phyloP scores from a whole-genome alignment of 208 protist species.

The Wallacemonas sp. region DNA sequence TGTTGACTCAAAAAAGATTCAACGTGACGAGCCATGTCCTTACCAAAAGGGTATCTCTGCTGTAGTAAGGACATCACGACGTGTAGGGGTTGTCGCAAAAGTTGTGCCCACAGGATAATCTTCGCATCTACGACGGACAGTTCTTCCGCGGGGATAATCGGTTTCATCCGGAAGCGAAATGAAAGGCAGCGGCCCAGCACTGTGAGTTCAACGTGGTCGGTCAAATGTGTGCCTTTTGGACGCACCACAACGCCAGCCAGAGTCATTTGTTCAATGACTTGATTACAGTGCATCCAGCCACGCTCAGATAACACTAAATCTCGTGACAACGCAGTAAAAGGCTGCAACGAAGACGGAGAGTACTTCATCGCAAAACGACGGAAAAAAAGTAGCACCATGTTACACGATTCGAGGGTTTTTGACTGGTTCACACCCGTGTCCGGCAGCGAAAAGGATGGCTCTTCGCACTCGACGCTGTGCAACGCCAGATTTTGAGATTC shows the following conservation, averaged over 20 bases:
- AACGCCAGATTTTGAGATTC: not conserved
- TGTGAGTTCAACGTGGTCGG: slow-evolving; percentile 33
- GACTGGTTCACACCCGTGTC: slow-evolving; percentile 1
- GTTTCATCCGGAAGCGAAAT: slow-evolving; percentile 52
- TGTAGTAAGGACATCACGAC: slow-evolving; percentile 23
- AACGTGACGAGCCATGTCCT: slow-evolving; percentile 42
- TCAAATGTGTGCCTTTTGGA: slow-evolving; percentile 11
- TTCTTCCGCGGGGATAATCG: slow-evolving; percentile 10
- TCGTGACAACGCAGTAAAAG: slow-evolving; percentile 33
- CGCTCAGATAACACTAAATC: slow-evolving; percentile 40
- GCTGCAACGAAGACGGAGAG: slow-evolving; percentile 38
- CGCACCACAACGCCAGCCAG: slow-evolving; percentile 26
- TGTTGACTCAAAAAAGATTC: slow-evolving; percentile 37
- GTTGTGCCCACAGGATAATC: slow-evolving; percentile 66
- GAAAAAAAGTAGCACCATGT: slow-evolving; percentile 64
- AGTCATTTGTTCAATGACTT: slow-evolving; percentile 31
- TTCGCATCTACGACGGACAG: slow-evolving; percentile 62
- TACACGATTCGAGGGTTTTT: slow-evolving; percentile 12
- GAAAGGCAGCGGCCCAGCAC: slow-evolving; percentile 62
- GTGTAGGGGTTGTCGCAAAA: slow-evolving; percentile 45
- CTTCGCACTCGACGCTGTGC: slow-evolving; percentile 14
- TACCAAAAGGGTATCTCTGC: slow-evolving; percentile 33
- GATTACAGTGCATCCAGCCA: slow-evolving; percentile 30
- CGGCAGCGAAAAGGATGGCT: slow-evolving; percentile 6
- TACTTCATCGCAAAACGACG: slow-evolving; percentile 53